Conservation (phyloP, 75 land plant species). For the Isoetes taiwanensis region DNA sequence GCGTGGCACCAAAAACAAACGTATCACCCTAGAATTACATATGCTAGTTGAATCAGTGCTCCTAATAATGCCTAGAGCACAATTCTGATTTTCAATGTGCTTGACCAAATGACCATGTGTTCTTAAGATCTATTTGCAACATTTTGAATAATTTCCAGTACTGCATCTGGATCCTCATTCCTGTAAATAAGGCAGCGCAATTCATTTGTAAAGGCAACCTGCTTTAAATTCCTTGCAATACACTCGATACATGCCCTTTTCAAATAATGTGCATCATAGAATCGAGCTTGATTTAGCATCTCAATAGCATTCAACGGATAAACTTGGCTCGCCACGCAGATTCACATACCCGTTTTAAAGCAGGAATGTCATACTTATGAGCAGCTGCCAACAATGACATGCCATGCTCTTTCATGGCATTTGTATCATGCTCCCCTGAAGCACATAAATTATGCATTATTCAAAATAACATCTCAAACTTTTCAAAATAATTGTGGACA, state of each 20-base stretch:
- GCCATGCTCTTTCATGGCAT: neutral
- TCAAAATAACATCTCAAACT: too few species aligned
- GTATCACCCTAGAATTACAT: too few species aligned
- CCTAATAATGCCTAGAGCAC: too few species aligned
- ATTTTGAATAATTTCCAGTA: conserved; percentile 13
- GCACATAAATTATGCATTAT: too few species aligned
- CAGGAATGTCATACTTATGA: conserved; percentile 4
- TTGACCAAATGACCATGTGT: too few species aligned
- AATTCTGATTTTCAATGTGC: too few species aligned
- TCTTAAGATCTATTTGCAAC: conserved; percentile 6
- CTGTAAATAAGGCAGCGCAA: conserved; percentile 13
- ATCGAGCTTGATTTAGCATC: neutral
- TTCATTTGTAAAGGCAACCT: conserved; percentile 15
- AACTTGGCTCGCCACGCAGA: neutral
- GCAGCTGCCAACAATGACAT: conserved; percentile 6
- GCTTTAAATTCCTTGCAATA: conserved; percentile 17
- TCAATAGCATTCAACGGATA: neutral
- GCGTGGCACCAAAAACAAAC: too few species aligned
- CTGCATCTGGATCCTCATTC: conserved; percentile 18
- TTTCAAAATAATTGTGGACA: too few species aligned
- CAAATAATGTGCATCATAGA: conserved; percentile 13
- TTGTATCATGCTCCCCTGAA: conserved; percentile 11
- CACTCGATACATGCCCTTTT: conserved; percentile 16
- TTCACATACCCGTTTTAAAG: neutral
- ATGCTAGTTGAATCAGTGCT: too few species aligned